Conservation (phyloP, 1,284 basidiomycete species). For the Exobasidium rhododendri region DNA sequence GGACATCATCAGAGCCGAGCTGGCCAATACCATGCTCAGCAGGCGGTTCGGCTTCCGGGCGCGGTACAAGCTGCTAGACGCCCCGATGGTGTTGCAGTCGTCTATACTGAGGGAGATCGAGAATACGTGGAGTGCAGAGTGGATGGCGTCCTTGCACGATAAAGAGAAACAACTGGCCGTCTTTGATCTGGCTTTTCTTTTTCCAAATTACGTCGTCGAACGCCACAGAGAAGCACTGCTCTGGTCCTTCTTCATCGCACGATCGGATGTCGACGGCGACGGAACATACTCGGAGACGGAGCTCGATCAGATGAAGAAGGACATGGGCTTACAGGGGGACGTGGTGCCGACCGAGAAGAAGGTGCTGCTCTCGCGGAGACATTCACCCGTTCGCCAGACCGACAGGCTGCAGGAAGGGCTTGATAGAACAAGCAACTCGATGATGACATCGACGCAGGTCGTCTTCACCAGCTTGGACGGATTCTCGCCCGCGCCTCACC, state of each 20-base stretch:
- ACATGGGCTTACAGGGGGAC: too few species aligned
- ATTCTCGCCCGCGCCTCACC: too few species aligned
- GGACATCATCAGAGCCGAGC: too few species aligned
- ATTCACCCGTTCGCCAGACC: too few species aligned
- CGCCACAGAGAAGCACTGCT: constrained; percentile 43
- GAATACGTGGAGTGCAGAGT: background rate
- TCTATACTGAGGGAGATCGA: background rate
- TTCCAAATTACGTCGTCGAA: constrained; percentile 30
- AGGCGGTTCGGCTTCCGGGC: background rate
- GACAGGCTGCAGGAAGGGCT: too few species aligned
- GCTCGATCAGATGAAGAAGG: too few species aligned
- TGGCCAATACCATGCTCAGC: background rate
- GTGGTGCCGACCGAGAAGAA: too few species aligned
- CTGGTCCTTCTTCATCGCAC: constrained; percentile 40
- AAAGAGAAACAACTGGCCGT: background rate
- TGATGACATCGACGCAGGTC: too few species aligned
- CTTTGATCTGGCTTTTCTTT: background rate
- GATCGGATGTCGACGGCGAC: constrained; percentile 21
- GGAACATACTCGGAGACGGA: background rate
- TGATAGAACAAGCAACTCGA: too few species aligned
- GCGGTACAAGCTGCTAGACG: background rate
- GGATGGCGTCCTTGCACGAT: background rate
- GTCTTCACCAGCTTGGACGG: too few species aligned
- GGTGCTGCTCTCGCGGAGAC: too few species aligned
- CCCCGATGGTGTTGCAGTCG: background rate